Base-by-base conservation (phyloP, 345 rosid genomes). In the Hypericum androsaemum region DNA sequence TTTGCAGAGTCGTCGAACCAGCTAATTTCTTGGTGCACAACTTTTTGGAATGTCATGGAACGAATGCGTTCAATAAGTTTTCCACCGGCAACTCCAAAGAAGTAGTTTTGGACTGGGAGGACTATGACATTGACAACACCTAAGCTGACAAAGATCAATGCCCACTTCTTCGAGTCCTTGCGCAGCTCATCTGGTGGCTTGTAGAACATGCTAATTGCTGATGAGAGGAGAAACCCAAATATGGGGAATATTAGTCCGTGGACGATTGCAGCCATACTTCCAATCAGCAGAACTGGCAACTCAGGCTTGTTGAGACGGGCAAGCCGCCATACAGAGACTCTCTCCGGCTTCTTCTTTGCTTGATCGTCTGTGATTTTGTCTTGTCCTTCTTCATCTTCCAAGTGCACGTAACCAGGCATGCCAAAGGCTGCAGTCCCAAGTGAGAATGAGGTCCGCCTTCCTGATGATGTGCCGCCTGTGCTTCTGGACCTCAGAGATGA, bases 1-100 rank as follows among this genome's bases (percentile, higher is more conserved):
- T 89, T 86, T 13, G 75, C 62, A 46, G 88, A 70, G 58, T 82
- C 88, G 50, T 89, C 97, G 13, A 89, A 89, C 89, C 94, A 89
- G 63, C 86, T 73, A 50, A 89, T 86, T 46, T 86, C 79, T 62
- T 86, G 94, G 69, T 81, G 84, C 41, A 81, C 95, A 15, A 86
- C 81, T 64, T 80, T 83, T 64, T 80, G 78, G 59, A 89, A 89
- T 0, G 82, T 73, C 77, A 76, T 48, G 11, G 79, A 64, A 11
- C 97, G 73, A 37, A 86, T 83, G 53, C 95, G 69, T 65, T 70
- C 65, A 7, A 89, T 78, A 69, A 89, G 51, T 44, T 71, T 81
- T n/a, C 94, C 84, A 7, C 97, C 97, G 3, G 94, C 97, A 17
- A 86, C 15, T 32, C 89, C 94, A 12, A 81, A 89, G 37, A 83